phyloP scores from a whole-genome alignment of 352 stramenopile species.

The Pythium aquatile region DNA sequence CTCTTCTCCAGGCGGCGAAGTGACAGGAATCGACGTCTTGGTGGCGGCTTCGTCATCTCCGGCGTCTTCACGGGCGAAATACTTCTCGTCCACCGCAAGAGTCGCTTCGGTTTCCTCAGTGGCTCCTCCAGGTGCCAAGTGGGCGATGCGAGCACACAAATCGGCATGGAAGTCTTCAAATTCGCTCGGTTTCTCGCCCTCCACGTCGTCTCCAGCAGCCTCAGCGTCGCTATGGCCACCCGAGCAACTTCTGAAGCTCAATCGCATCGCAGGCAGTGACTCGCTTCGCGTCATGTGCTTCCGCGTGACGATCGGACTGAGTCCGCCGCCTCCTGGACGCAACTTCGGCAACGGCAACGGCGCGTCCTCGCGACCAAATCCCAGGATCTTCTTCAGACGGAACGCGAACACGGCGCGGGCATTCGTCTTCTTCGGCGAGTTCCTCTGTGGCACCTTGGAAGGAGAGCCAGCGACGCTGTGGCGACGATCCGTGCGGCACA shows the following conservation, averaged over 20 bases:
- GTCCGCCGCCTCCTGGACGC: background rate
- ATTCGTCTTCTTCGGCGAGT: constrained; percentile 16
- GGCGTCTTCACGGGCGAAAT: background rate
- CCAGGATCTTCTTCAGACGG: constrained; percentile 11
- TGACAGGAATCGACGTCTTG: background rate
- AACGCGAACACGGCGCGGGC: constrained; percentile 7
- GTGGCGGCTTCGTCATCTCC: background rate
- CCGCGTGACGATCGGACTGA: constrained; percentile 9
- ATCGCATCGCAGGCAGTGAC: constrained; percentile 4
- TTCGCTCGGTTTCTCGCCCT: background rate
- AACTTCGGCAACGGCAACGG: background rate
- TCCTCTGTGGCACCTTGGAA: constrained; percentile 1
- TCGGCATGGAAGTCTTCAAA: background rate
- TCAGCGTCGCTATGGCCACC: background rate
- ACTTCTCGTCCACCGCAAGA: background rate
- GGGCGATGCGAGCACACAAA: background rate
- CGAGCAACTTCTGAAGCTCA: background rate
- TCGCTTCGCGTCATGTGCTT: constrained; percentile 6
- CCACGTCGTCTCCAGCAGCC: background rate
- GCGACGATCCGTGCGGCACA: background rate
- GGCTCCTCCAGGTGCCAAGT: background rate
- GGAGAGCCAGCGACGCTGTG: constrained; percentile 9
- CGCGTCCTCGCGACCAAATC: background rate
- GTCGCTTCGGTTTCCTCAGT: background rate
- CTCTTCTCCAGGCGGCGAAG: background rate